Conservation (phyloP, 2,329 filamentous ascomycete genomes). For the Ceratocystis destructans region DNA sequence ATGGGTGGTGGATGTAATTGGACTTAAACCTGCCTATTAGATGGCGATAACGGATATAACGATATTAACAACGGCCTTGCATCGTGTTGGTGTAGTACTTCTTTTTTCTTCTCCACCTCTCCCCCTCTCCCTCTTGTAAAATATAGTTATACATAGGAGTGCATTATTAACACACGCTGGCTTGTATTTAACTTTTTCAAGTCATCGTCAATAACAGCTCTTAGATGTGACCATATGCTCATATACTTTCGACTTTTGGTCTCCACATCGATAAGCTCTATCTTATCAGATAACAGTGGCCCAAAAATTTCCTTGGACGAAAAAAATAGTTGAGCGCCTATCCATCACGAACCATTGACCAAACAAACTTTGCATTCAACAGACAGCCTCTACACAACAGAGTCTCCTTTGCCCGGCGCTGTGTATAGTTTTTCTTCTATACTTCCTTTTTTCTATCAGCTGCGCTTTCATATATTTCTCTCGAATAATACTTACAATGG, state of each 20-base stretch:
- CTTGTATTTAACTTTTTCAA: too few species aligned
- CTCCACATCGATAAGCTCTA: constrained; percentile 11
- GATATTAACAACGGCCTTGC: not conserved
- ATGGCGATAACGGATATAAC: constrained; percentile 3
- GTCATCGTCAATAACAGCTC: too few species aligned
- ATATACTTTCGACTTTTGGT: constrained; percentile 12
- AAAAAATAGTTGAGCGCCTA: constrained; percentile 16
- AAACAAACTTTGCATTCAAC: not conserved
- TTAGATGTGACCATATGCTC: not conserved
- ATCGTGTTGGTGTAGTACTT: not conserved
- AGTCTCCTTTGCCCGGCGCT: not conserved
- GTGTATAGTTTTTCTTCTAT: constrained; percentile 6
- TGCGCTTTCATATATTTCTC: not conserved
- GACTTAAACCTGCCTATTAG: not conserved
- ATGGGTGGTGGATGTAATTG: not conserved
- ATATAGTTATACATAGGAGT: too few species aligned
- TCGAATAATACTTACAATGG: constrained; percentile 36
- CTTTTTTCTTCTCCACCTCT: not conserved
- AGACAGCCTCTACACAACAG: not conserved
- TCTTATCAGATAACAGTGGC: constrained; percentile 17
- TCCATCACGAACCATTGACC: not conserved
- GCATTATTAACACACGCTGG: too few species aligned
- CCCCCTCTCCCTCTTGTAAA: too few species aligned
- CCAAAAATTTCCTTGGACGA: constrained; percentile 19
- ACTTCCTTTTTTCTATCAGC: constrained; percentile 10